Conservation (phyloP, 2,329 filamentous ascomycete species). For the Xylaria sp. region DNA sequence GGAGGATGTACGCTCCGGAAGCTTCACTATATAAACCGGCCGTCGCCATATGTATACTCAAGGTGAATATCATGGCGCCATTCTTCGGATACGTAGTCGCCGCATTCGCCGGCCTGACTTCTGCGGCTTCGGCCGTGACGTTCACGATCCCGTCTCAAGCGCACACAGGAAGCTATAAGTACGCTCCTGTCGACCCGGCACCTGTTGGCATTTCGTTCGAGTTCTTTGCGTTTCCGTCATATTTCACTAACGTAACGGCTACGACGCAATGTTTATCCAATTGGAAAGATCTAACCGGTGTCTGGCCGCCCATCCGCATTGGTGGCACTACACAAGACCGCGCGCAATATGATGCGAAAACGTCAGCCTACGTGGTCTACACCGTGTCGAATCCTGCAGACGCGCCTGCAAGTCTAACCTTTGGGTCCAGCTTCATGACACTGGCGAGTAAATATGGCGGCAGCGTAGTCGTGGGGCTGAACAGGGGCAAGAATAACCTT, state of each 20-base stretch:
- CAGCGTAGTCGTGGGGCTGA: slow-evolving; percentile 63
- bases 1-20: slow-evolving; percentile 14
- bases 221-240: slow-evolving; percentile 67
- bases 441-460: slow-evolving; percentile 62
- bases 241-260: slow-evolving; percentile 62
- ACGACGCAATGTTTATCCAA: slow-evolving; percentile 64
- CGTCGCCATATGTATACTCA: background rate
- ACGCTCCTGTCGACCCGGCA: slow-evolving; percentile 53
- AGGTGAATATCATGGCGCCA: slow-evolving; percentile 16
- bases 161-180: slow-evolving; percentile 43
- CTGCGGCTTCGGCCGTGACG: slow-evolving; percentile 43
- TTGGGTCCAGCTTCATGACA: slow-evolving; percentile 63
- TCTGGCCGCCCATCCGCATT: slow-evolving; percentile 65
- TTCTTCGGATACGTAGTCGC: slow-evolving; percentile 20
- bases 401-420: slow-evolving; percentile 62
- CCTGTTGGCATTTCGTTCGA: slow-evolving; percentile 63
- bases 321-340: slow-evolving; percentile 70
- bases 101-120: slow-evolving; percentile 32
- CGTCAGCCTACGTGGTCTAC: slow-evolving; percentile 61
- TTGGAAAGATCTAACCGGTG: slow-evolving; percentile 60
- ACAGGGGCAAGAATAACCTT: slow-evolving; percentile 63
- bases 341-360: slow-evolving; percentile 61
- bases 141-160: slow-evolving; percentile 51
- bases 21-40: slow-evolving; percentile 13
- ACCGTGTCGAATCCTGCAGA: slow-evolving; percentile 59